These are phyloP conservation scores for Tetragonia tetragonoides DNA, from an alignment of 148 eudicot species.

Conservation along the genomic window DNA sequence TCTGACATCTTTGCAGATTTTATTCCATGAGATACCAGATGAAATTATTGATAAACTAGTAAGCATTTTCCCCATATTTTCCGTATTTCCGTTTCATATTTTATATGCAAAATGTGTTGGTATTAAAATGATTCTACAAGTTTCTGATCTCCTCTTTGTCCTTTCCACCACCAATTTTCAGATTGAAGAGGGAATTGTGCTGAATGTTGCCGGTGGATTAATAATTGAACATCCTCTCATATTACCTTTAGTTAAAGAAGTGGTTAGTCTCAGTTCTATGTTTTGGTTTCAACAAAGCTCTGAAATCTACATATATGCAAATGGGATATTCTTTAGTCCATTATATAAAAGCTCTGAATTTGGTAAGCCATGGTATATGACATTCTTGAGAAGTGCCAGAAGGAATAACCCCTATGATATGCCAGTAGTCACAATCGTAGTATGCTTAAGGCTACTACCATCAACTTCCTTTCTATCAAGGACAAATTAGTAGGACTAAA, in stretches of 20 bases:
- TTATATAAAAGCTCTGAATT: too few species aligned
- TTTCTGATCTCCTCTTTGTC: background rate
- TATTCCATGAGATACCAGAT: slow-evolving; percentile 76
- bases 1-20: slow-evolving; percentile 55
- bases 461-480: too few species aligned
- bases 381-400: too few species aligned
- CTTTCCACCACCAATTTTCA: slow-evolving; percentile 24
- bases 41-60: slow-evolving; percentile 71
- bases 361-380: too few species aligned
- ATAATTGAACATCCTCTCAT: slow-evolving; percentile 87
- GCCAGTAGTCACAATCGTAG: too few species aligned
- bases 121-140: background rate
- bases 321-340: background rate
- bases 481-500: too few species aligned
- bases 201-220: slow-evolving; percentile 79
- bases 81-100: background rate
- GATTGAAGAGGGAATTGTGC: slow-evolving; percentile 82
- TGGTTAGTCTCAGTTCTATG: slow-evolving; percentile 46
- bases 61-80: slow-evolving; percentile 13
- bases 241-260: slow-evolving; percentile 73
- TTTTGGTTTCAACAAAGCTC: background rate
- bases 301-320: background rate
- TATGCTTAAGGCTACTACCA: too few species aligned
- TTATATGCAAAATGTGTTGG: background rate
- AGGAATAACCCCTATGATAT: too few species aligned